phyloP scores from a whole-genome alignment of 192 early-diverging fungal genomes.

The Kappamyces sp. region DNA sequence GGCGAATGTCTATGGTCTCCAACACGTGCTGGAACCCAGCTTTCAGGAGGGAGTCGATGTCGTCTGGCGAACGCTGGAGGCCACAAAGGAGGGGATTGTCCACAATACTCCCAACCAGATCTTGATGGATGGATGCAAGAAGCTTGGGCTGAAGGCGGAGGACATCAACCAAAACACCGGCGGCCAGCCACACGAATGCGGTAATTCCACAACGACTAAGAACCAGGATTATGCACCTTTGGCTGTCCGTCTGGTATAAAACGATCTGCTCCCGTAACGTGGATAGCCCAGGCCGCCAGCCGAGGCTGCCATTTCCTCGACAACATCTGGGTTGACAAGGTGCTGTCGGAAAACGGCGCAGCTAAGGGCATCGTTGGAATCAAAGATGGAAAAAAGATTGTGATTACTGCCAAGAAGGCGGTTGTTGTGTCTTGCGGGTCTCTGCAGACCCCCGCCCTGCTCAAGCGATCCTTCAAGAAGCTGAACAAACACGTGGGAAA shows the following conservation, averaged over 20 bases:
- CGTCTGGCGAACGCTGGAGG: constrained; percentile 51
- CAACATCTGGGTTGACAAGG: constrained; percentile 44
- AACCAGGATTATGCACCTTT: constrained; percentile 59
- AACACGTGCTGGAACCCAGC: constrained; percentile 50
- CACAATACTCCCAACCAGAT: constrained; percentile 62
- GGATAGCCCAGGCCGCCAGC: constrained; percentile 60
- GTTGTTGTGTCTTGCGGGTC: constrained; percentile 61
- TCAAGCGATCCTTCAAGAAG: constrained; percentile 62
- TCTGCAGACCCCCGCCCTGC: constrained; percentile 58
- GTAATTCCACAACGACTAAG: constrained; percentile 32
- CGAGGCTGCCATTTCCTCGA: constrained; percentile 58
- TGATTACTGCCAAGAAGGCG: constrained; percentile 38
- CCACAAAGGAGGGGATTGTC: constrained; percentile 40
- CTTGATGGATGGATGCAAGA: constrained; percentile 61
- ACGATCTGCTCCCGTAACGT: constrained; percentile 60
- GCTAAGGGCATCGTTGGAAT: constrained; percentile 50
- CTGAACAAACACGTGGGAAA: constrained; percentile 53
- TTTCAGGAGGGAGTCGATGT: constrained; percentile 49
- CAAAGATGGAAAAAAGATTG: constrained; percentile 23
- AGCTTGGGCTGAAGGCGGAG: constrained; percentile 49
- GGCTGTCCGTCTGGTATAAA: constrained; percentile 70
- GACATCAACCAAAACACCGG: constrained; percentile 66
- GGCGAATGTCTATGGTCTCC: constrained; percentile 52
- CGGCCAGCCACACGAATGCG: constrained; percentile 11
- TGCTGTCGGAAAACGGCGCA: constrained; percentile 47